Percentiles rank a stretch among this genome's conserved stretches.
Conservation (phyloP, 345 rosid species). For the Syzygium aqueum region DNA sequence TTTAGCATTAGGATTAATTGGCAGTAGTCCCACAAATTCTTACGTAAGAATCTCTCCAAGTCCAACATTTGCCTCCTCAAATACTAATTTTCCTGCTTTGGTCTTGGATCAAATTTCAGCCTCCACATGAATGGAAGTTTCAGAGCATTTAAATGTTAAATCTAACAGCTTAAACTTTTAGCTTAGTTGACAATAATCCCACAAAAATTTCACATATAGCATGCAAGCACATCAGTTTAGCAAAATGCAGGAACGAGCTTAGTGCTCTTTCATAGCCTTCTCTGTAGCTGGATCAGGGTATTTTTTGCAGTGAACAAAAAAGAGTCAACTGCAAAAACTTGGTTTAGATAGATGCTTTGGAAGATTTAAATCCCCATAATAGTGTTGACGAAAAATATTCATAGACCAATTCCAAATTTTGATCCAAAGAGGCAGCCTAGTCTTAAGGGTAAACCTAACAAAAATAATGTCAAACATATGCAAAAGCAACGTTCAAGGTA, state of each 20-base stretch:
- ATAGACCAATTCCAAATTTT: background rate
- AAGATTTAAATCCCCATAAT: background rate
- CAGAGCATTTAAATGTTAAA: background rate
- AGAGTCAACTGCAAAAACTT: background rate
- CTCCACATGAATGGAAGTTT: background rate
- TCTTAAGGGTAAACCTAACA: background rate
- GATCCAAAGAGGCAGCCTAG: background rate
- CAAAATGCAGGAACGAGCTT: background rate
- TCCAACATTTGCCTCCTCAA: background rate
- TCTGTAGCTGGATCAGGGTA: background rate
- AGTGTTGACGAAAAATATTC: background rate
- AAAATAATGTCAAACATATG: background rate
- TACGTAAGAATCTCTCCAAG: background rate
- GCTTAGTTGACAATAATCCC: background rate
- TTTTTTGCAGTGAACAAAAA: background rate
- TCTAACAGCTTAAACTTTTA: background rate
- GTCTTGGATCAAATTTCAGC: background rate
- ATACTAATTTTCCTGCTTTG: background rate
- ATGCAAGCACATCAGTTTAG: background rate
- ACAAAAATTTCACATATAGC: background rate
- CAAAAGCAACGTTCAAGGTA: background rate
- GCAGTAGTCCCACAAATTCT: background rate
- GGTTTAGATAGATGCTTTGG: background rate
- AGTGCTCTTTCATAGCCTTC: background rate
- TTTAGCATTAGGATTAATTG: background rate